Percentiles rank a stretch among this genome's conserved stretches.
Evolutionary conservation across 164 flowering plant species (phyloP).

Genomic region (Berberis thunbergii): DNA sequence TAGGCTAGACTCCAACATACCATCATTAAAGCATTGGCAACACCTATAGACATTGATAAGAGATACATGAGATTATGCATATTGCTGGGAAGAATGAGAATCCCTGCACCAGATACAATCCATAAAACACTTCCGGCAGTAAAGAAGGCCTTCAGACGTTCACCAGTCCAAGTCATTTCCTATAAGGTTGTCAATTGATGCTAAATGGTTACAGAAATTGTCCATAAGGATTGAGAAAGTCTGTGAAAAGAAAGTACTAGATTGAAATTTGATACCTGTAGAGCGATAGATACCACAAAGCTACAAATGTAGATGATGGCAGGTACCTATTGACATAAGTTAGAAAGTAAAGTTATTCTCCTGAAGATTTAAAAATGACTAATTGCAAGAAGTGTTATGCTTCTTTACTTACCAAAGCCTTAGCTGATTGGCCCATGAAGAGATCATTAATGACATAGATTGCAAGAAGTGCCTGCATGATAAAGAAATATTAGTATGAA

Average conservation of each 20-base stretch:
- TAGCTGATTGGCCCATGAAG: slow-evolving; percentile 70
- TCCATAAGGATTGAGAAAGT: too few relatives aligned
- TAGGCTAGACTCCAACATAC: slow-evolving; percentile 23
- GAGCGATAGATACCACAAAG: slow-evolving; percentile 61
- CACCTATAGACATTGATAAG: slow-evolving; percentile 55
- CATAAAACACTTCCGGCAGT: slow-evolving; percentile 71
- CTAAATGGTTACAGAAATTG: neutral
- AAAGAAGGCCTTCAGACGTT: slow-evolving; percentile 58
- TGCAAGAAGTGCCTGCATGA: slow-evolving; percentile 76
- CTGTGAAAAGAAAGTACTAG: neutral
- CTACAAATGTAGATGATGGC: slow-evolving; percentile 87
- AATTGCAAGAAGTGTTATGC: neutral
- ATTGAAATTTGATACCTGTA: slow-evolving; percentile 52
- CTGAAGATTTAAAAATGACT: neutral
- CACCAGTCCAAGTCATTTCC: slow-evolving; percentile 76
- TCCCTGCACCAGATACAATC: slow-evolving; percentile 69
- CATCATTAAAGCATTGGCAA: slow-evolving; percentile 88
- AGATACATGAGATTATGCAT: slow-evolving; percentile 52
- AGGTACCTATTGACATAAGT: slow-evolving; percentile 49
- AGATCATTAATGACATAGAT: slow-evolving; percentile 82
- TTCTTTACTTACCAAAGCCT: slow-evolving; percentile 63
- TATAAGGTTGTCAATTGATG: slow-evolving; percentile 17
- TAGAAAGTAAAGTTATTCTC: slow-evolving; percentile 7
- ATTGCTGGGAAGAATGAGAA: slow-evolving; percentile 55
- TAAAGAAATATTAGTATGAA: slow-evolving; percentile 2